Evolutionary conservation across 805 yeast genomes (phyloP).

Genomic region (Candida oleophila): DNA sequence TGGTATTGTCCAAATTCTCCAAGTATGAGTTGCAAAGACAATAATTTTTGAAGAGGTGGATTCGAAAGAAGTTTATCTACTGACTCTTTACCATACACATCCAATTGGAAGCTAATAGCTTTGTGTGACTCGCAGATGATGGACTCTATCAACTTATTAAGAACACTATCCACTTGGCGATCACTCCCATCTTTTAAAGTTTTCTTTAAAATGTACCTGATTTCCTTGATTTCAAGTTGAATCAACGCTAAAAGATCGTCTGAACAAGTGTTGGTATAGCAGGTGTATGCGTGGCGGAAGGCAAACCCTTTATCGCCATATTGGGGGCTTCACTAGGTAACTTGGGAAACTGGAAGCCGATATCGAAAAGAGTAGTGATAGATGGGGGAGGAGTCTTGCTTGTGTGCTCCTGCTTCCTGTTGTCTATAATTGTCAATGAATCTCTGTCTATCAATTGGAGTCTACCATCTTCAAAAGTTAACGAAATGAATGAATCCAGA

Average conservation of each 20-base stretch:
- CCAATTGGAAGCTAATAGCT: slow-evolving; percentile 72
- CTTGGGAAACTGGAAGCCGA: slow-evolving; percentile 52
- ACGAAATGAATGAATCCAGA: slow-evolving; percentile 39
- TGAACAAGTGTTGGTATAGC: slow-evolving; percentile 61
- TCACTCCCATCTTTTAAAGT: slow-evolving; percentile 10
- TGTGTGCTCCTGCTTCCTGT: not conserved
- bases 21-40: slow-evolving; percentile 66
- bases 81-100: slow-evolving; percentile 63
- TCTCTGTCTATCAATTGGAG: slow-evolving; percentile 46
- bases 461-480: slow-evolving; percentile 43
- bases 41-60: slow-evolving; percentile 73
- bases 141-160: slow-evolving; percentile 31
- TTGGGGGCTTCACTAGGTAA: slow-evolving; percentile 21
- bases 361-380: slow-evolving; percentile 47
- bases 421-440: slow-evolving; percentile 21
- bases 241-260: slow-evolving; percentile 69
- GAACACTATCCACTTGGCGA: slow-evolving; percentile 10
- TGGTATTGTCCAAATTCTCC: slow-evolving; percentile 44
- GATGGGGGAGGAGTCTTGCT: slow-evolving; percentile 24
- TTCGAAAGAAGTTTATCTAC: slow-evolving; percentile 72
- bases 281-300: slow-evolving; percentile 63
- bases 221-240: slow-evolving; percentile 42
- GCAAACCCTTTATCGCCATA: slow-evolving; percentile 50
- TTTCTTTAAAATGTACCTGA: slow-evolving; percentile 12
- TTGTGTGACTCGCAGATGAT: slow-evolving; percentile 67